These are phyloP conservation scores for Tolypocladium album DNA, from an alignment of 2,329 filamentous ascomycete genomes.

Conservation along the genomic window DNA sequence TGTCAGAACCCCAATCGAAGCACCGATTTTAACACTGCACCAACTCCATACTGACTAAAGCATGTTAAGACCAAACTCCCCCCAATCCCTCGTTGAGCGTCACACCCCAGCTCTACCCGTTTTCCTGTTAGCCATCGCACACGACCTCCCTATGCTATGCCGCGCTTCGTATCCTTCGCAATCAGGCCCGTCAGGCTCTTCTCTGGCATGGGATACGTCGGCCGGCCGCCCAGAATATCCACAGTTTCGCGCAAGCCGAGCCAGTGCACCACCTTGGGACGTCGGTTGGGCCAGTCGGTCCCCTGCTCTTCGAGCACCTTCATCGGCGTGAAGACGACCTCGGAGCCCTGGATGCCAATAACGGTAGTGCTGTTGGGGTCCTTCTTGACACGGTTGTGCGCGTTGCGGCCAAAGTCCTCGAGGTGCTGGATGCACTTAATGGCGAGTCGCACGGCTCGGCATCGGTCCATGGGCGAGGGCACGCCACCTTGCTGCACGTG, in stretches of 20 bases:
- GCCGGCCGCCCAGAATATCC: conserved; percentile 71
- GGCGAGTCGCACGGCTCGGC: conserved; percentile 79
- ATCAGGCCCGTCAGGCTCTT: conserved; percentile 36
- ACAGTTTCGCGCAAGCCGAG: conserved; percentile 68
- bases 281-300: conserved; percentile 86
- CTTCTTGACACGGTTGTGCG: conserved; percentile 55
- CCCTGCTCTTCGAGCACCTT: conserved; percentile 68
- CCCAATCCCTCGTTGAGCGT: neutral
- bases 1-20: neutral
- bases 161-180: conserved; percentile 53
- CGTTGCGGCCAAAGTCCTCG: conserved; percentile 61
- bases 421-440: conserved; percentile 93
- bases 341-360: conserved; percentile 85
- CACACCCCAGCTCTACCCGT: neutral
- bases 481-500: conserved; percentile 92
- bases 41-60: neutral
- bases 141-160: conserved; percentile 15
- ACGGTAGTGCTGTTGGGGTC: conserved; percentile 68
- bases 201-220: conserved; percentile 39
- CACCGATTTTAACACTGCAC: neutral
- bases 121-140: neutral
- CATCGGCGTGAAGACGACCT: conserved; percentile 80
- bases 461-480: conserved; percentile 91
- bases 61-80: neutral
- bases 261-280: conserved; percentile 83